Evolutionary conservation across 2,329 filamentous ascomycete genomes (phyloP).

Genomic region (Decorospora gaudefroyi): DNA sequence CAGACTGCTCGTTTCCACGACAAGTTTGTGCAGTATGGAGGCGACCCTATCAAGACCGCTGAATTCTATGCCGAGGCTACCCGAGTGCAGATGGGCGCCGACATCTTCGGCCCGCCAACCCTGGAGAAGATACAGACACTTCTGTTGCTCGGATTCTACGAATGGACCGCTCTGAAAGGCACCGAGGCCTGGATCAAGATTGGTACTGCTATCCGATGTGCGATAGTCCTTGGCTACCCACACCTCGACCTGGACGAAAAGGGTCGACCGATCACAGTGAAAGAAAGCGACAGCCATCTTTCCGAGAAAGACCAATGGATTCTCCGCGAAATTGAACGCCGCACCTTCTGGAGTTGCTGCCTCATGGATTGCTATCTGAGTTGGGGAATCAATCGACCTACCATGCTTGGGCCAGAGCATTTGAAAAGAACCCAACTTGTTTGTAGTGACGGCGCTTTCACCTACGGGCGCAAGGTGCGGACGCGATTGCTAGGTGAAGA

Average conservation of each 20-base stretch:
- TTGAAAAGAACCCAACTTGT: conserved; percentile 66
- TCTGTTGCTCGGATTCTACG: conserved; percentile 72
- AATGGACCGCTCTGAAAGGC: conserved; percentile 69
- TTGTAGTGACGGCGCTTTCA: conserved; percentile 68
- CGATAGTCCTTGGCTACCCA: conserved; percentile 50
- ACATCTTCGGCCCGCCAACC: conserved; percentile 49
- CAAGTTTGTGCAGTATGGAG: conserved; percentile 45
- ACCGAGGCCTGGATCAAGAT: conserved; percentile 68
- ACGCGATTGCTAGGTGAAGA: conserved; percentile 39
- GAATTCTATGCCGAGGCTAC: conserved; percentile 68
- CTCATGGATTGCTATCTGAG: conserved; percentile 72
- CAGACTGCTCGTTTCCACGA: conserved; percentile 72
- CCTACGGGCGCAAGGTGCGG: conserved; percentile 63
- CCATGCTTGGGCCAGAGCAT: conserved; percentile 63
- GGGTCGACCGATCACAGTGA: conserved; percentile 17
- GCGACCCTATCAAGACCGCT: conserved; percentile 47
- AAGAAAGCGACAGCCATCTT: conserved; percentile 12
- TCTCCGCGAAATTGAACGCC: conserved; percentile 65
- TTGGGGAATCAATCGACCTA: conserved; percentile 64
- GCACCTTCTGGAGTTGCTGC: conserved; percentile 76
- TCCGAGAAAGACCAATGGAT: conserved; percentile 54
- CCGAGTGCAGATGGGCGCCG: conserved; percentile 51
- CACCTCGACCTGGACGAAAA: conserved; percentile 35
- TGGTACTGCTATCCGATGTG: conserved; percentile 63
- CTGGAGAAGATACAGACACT: conserved; percentile 69